Conservation (phyloP, 345 rosid genomes). For the Microcos paniculata region DNA sequence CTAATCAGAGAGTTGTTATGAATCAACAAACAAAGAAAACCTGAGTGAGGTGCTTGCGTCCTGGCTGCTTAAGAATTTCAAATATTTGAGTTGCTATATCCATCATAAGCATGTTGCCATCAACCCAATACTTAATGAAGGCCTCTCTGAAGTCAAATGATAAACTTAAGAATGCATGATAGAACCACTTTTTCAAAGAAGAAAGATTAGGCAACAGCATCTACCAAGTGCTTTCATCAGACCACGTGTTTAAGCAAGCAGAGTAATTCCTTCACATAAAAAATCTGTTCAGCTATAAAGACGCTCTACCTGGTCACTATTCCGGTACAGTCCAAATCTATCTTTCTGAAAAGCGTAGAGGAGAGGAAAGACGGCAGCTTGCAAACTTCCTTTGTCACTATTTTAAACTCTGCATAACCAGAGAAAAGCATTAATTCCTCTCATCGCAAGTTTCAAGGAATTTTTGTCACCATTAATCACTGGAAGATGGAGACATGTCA, state of each 20-base stretch:
- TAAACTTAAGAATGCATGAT: not conserved
- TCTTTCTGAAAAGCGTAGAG: slow-evolving; percentile 60
- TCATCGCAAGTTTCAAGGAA: not conserved
- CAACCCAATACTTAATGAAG: slow-evolving; percentile 73
- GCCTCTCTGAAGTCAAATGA: slow-evolving; percentile 53
- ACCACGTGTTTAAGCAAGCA: slow-evolving; percentile 5
- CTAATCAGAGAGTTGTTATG: not conserved
- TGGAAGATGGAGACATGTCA: not conserved
- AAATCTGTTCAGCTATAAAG: not conserved
- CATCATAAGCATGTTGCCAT: slow-evolving; percentile 66
- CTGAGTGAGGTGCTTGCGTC: slow-evolving; percentile 48
- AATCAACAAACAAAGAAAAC: not conserved
- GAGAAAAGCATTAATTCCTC: slow-evolving; percentile 18
- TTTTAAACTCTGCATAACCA: slow-evolving; percentile 67
- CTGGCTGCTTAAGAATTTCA: slow-evolving; percentile 71
- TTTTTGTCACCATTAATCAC: not conserved
- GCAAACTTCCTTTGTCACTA: slow-evolving; percentile 73
- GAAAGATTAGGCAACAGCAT: not conserved
- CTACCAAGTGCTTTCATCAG: not conserved
- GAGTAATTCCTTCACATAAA: not conserved
- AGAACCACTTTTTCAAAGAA: slow-evolving; percentile 2
- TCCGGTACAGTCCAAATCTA: slow-evolving; percentile 56
- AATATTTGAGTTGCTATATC: slow-evolving; percentile 64
- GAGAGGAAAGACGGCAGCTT: slow-evolving; percentile 87
- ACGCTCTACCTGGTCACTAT: slow-evolving; percentile 62